These are phyloP conservation scores for Neoboletus brunneissimus DNA, from an alignment of 768 basidiomycete species.

Conservation along the genomic window DNA sequence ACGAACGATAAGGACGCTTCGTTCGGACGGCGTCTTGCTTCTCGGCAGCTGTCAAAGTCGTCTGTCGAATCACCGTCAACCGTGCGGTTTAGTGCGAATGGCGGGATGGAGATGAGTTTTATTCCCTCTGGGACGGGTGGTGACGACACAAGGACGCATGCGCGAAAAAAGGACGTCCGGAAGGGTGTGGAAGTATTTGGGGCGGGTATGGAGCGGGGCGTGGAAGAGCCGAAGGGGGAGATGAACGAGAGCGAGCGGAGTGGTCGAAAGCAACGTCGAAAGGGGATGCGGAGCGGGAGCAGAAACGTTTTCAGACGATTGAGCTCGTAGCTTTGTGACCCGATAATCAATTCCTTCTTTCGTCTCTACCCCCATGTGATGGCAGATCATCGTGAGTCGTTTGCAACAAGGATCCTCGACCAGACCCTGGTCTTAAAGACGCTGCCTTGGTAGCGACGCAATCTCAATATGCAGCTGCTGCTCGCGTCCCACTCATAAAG, in stretches of 20 bases:
- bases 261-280: constrained; percentile 78
- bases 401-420: neutral
- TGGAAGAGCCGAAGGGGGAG: constrained; percentile 43
- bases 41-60: constrained; percentile 16
- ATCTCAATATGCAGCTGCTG: constrained; percentile 78
- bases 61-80: constrained; percentile 15
- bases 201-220: constrained; percentile 84
- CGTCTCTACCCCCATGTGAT: constrained; percentile 1
- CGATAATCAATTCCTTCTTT: neutral
- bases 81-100: constrained; percentile 41
- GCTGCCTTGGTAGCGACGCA: constrained; percentile 14
- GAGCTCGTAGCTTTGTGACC: constrained; percentile 12
- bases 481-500: constrained; percentile 83
- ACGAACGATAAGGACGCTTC: constrained; percentile 51
- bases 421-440: neutral
- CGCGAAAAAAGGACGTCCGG: constrained; percentile 36
- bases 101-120: constrained; percentile 84
- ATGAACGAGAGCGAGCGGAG: constrained; percentile 65
- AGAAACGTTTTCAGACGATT: constrained; percentile 69
- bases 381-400: constrained; percentile 24
- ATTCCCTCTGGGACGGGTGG: constrained; percentile 48
- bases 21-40: constrained; percentile 65
- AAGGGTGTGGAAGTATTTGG: constrained; percentile 80
- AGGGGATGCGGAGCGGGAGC: constrained; percentile 83
- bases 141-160: constrained; percentile 13